A percentile compares a stretch with the other conserved stretches of the same genome.
phyloP scores from a whole-genome alignment of 148 eudicot genomes.

The Rhododendron henanense region DNA sequence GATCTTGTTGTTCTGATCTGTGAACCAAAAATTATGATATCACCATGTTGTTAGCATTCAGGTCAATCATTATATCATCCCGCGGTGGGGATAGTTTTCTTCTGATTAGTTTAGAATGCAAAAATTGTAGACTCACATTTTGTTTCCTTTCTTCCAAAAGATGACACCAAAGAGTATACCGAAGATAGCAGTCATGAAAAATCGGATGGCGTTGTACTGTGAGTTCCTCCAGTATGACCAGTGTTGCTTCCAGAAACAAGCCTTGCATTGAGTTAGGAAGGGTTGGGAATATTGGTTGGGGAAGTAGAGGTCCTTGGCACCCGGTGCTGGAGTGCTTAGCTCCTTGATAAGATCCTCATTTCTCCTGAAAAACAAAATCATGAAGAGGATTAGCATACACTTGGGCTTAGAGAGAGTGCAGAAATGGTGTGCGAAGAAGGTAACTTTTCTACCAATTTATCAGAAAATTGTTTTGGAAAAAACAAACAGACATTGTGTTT shows the following conservation, averaged over 20 bases:
- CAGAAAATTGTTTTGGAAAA: background rate
- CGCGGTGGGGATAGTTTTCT: background rate
- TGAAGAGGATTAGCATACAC: background rate
- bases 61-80: background rate
- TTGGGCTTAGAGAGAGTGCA: background rate
- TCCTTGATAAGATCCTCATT: constrained; percentile 36
- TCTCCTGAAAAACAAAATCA: constrained; percentile 28
- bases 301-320: constrained; percentile 38
- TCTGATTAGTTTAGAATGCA: background rate
- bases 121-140: constrained; percentile 23
- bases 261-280: constrained; percentile 36
- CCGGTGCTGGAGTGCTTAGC: constrained; percentile 39
- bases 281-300: constrained; percentile 39
- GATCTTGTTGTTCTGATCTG: constrained; percentile 41
- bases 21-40: background rate
- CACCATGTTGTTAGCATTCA: background rate
- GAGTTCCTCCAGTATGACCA: constrained; percentile 53
- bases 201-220: constrained; percentile 38
- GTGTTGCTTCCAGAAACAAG: constrained; percentile 58
- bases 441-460: background rate
- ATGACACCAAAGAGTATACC: constrained; percentile 45
- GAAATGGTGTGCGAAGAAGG: background rate
- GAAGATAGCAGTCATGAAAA: constrained; percentile 32
- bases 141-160: constrained; percentile 40
- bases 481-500: background rate